Evolutionary conservation across 352 stramenopile genomes (phyloP).

Genomic region (Peronosclerospora sorghi): DNA sequence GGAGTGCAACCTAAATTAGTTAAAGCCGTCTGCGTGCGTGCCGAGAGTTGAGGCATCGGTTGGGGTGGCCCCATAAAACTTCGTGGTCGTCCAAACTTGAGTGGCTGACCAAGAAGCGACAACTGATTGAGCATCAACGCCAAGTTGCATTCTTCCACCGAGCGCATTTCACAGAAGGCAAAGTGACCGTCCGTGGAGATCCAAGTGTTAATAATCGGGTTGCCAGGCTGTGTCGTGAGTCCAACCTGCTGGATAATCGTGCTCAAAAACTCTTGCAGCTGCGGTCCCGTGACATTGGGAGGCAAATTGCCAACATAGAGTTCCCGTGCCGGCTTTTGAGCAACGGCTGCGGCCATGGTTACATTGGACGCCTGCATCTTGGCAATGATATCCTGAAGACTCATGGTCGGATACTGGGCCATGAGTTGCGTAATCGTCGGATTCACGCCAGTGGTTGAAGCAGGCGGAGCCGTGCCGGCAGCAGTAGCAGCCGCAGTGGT

Average conservation of each 20-base stretch:
- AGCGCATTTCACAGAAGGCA: constrained; percentile 83
- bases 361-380: constrained; percentile 82
- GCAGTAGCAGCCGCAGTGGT: constrained; percentile 3
- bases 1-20: constrained; percentile 72
- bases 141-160: constrained; percentile 79
- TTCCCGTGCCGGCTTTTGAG: constrained; percentile 72
- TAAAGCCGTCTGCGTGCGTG: constrained; percentile 66
- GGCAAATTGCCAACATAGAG: constrained; percentile 82
- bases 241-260: constrained; percentile 85
- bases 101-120: constrained; percentile 58
- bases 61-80: constrained; percentile 80
- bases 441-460: constrained; percentile 29
- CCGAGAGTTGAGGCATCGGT: constrained; percentile 52
- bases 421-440: constrained; percentile 83
- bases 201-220: constrained; percentile 80
- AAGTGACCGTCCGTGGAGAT: constrained; percentile 81
- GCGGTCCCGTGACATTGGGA: constrained; percentile 66
- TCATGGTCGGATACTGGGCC: constrained; percentile 82
- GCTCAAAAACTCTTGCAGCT: constrained; percentile 78
- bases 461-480: constrained; percentile 5
- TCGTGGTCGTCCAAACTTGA: constrained; percentile 79
- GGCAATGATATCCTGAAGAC: constrained; percentile 80
- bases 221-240: constrained; percentile 59
- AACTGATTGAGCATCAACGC: constrained; percentile 77
- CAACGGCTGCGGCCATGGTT: constrained; percentile 56